Conservation (phyloP, 73 alveolate genomes). For the Effrenium voratum region DNA sequence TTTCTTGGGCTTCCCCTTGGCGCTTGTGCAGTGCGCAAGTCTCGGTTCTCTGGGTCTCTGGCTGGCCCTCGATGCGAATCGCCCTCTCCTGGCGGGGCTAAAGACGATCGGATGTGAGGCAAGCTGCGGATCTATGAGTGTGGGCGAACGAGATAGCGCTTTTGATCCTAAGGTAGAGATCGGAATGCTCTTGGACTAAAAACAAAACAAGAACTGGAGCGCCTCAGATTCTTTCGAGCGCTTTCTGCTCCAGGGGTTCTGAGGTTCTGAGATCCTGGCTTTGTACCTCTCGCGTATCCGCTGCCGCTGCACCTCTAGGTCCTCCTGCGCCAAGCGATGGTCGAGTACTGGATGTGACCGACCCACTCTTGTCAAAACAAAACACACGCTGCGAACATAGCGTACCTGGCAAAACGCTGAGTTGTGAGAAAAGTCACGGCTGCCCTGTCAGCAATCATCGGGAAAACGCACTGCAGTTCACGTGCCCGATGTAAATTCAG, state of each 20-base stretch:
- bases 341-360: too few species aligned
- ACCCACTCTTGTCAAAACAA: not conserved
- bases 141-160: not conserved
- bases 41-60: too few species aligned
- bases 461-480: not conserved
- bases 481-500: not conserved
- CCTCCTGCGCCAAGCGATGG: constrained; percentile 19
- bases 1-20: too few species aligned
- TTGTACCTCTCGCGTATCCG: constrained; percentile 15
- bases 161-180: not conserved
- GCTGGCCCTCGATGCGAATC: too few species aligned
- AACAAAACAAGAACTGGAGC: not conserved
- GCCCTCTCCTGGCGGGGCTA: too few species aligned
- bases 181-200: not conserved
- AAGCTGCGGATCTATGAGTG: not conserved
- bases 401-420: too few species aligned
- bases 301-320: constrained; percentile 17
- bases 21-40: too few species aligned
- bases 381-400: not conserved
- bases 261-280: not conserved
- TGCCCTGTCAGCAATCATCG: not conserved
- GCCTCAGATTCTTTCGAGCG: not conserved
- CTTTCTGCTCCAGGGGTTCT: not conserved
- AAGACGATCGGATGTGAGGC: too few species aligned
- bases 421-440: not conserved